phyloP scores from a whole-genome alignment of 495 filamentous ascomycete genomes.

The Hypomontagnella monticulosa region DNA sequence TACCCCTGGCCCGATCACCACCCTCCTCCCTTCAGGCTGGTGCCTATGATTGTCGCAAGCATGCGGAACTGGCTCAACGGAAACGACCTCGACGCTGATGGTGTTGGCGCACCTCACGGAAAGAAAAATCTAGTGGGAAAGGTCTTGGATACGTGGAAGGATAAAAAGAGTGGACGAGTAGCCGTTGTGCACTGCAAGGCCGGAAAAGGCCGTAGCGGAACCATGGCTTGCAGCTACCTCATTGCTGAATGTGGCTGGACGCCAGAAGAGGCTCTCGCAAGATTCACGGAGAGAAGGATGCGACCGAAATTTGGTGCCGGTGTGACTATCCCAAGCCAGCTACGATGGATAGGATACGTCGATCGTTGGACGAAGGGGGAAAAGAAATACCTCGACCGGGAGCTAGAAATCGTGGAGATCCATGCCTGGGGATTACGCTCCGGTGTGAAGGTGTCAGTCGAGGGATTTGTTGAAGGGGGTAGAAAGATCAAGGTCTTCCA shows the following conservation, averaged over 20 bases:
- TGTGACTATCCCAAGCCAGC: conserved; percentile 91
- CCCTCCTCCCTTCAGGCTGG: conserved; percentile 88
- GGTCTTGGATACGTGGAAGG: conserved; percentile 34
- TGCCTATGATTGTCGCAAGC: conserved; percentile 86
- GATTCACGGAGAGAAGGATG: conserved; percentile 92
- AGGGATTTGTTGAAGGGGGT: conserved; percentile 87
- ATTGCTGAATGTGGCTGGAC: conserved; percentile 92
- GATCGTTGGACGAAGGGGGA: conserved; percentile 78
- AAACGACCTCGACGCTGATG: conserved; percentile 52
- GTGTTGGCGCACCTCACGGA: conserved; percentile 2
- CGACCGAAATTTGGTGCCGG: conserved; percentile 85
- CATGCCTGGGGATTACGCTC: conserved; percentile 90
- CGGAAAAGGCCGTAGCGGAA: conserved; percentile 94
- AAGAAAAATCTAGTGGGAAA: conserved; percentile 41
- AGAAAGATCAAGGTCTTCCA: conserved; percentile 87
- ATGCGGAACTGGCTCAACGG: conserved; percentile 87
- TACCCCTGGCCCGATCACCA: conserved; percentile 98
- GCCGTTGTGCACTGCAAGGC: conserved; percentile 97
- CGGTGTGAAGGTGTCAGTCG: conserved; percentile 86
- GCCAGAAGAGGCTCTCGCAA: conserved; percentile 75
- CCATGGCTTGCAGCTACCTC: conserved; percentile 83
- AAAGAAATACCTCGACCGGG: conserved; percentile 84
- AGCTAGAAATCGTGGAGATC: conserved; percentile 85
- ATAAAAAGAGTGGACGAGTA: conserved; percentile 62
- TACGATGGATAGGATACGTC: conserved; percentile 89